phyloP scores from a whole-genome alignment of 805 yeast genomes.

The Sugiyamaella valdiviana region DNA sequence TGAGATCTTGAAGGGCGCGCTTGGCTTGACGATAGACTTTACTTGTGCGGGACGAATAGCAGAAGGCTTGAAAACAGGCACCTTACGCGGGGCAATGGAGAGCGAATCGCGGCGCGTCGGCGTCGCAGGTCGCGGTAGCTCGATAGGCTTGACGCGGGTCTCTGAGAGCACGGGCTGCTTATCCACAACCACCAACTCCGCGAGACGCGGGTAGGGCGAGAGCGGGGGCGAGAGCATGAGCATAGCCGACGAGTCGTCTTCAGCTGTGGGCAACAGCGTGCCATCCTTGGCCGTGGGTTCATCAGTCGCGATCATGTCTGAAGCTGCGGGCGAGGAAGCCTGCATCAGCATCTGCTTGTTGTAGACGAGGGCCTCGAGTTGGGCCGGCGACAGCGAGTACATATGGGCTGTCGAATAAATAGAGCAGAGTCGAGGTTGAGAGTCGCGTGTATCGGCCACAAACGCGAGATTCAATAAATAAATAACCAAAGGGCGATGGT shows the following conservation, averaged over 20 bases:
- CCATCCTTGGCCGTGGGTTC: neutral
- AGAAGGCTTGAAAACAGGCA: neutral
- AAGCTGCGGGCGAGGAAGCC: neutral
- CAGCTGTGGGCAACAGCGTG: neutral
- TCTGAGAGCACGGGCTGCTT: neutral
- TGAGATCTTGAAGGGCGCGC: slow-evolving; percentile 10
- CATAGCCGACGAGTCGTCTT: slow-evolving; percentile 2
- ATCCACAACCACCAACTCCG: slow-evolving; percentile 4
- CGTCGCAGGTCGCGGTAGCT: neutral
- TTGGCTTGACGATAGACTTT: neutral
- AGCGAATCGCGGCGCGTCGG: neutral
- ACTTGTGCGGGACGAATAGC: neutral
- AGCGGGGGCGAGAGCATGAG: slow-evolving; percentile 32
- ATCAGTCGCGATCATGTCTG: neutral
- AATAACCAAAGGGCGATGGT: neutral
- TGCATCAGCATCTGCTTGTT: neutral
- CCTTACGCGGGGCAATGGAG: neutral
- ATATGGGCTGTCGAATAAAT: neutral
- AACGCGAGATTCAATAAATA: neutral
- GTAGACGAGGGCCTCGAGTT: neutral
- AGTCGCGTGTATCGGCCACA: neutral
- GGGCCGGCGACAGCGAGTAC: neutral
- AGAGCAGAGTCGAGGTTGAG: too few species aligned
- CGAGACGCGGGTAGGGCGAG: slow-evolving; percentile 27
- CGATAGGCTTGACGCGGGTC: neutral